Evolutionary conservation across 306 rosid genomes (phyloP).

Genomic region (Arachis stenosperma): DNA sequence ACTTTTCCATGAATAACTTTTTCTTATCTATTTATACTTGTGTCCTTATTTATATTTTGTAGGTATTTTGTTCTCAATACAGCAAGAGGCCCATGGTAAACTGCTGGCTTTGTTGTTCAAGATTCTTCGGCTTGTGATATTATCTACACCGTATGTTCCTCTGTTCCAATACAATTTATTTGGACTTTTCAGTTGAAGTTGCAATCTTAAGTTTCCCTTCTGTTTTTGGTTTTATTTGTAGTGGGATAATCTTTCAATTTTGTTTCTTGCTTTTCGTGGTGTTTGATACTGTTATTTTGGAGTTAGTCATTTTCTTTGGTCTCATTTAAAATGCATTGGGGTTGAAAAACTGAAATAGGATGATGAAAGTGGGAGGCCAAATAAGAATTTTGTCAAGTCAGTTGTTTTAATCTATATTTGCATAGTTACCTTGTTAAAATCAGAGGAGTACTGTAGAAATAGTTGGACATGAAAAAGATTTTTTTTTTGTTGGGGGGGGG

Average conservation of each 20-base stretch:
- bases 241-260: neutral
- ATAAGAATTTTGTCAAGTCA: slow-evolving; percentile 17
- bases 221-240: neutral
- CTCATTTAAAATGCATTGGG: slow-evolving; percentile 24
- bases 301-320: neutral
- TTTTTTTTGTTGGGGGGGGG: too few relatives aligned
- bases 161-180: slow-evolving; percentile 13
- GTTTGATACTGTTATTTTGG: slow-evolving; percentile 21
- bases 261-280: slow-evolving; percentile 25
- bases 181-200: neutral
- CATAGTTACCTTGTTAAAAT: neutral
- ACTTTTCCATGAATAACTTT: slow-evolving; percentile 17
- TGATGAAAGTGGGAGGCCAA: slow-evolving; percentile 15
- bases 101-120: slow-evolving; percentile 83
- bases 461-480: too few relatives aligned
- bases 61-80: slow-evolving; percentile 82
- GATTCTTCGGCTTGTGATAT: slow-evolving; percentile 78
- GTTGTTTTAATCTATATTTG: slow-evolving; percentile 21
- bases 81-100: slow-evolving; percentile 67
- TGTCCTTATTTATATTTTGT: slow-evolving; percentile 35
- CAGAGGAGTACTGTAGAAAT: neutral
- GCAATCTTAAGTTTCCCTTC: neutral
- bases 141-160: slow-evolving; percentile 82
- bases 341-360: neutral
- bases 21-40: slow-evolving; percentile 7